These are phyloP conservation scores for Cyclocybe cylindracea DNA, from an alignment of 768 basidiomycete genomes.

Conservation along the genomic window DNA sequence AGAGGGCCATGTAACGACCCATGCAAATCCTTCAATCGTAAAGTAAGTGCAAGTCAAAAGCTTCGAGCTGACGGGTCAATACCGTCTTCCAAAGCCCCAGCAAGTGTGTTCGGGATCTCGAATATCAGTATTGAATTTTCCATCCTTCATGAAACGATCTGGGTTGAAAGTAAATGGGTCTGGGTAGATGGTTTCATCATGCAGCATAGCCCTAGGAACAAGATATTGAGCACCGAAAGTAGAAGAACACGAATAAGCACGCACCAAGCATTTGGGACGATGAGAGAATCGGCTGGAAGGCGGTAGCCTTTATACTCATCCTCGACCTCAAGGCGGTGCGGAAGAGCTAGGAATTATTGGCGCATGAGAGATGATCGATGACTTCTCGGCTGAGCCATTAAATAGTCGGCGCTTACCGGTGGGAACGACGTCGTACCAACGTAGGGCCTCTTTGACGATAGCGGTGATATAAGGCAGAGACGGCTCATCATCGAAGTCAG, in stretches of 20 bases:
- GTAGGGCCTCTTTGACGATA: conserved; percentile 26
- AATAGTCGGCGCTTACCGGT: conserved; percentile 13
- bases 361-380: background rate
- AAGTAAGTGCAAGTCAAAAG: background rate
- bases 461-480: conserved; percentile 33
- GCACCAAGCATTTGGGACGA: conserved; percentile 34
- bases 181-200: conserved; percentile 37
- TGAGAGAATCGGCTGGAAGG: conserved; percentile 30
- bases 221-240: background rate
- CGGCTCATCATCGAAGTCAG: conserved; percentile 28
- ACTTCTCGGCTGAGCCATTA: background rate
- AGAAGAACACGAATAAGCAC: conserved; percentile 14
- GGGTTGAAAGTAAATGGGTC: conserved; percentile 43
- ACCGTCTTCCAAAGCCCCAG: conserved; percentile 35
- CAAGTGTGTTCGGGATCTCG: conserved; percentile 25
- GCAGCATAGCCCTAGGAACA: conserved; percentile 39
- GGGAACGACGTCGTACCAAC: conserved; percentile 29
- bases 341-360: conserved; percentile 12
- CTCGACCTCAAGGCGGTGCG: conserved; percentile 21
- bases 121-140: conserved; percentile 24
- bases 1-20: conserved; percentile 22
- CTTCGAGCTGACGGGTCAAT: background rate
- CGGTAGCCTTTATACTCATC: conserved; percentile 31
- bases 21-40: conserved; percentile 16
- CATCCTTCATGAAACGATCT: conserved; percentile 36